Conservation (phyloP, 257 asterid genomes). For the Primulina huaijiensis region DNA sequence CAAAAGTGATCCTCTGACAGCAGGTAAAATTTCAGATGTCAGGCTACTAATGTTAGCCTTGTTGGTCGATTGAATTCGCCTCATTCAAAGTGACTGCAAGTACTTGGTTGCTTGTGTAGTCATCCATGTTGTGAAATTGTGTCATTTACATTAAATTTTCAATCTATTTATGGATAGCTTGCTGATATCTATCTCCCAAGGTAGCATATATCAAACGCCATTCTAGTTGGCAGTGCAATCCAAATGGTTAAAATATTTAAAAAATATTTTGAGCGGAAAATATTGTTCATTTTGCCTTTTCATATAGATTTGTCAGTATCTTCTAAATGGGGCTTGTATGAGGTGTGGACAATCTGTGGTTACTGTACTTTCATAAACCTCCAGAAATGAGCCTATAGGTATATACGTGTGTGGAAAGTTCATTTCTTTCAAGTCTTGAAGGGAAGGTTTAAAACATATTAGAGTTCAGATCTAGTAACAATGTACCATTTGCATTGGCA, state of each 20-base stretch:
- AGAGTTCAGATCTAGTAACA: conserved; percentile 3
- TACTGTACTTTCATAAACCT: neutral
- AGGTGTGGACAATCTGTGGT: neutral
- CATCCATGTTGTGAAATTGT: neutral
- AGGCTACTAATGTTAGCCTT: conserved; percentile 3
- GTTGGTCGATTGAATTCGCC: conserved; percentile 11
- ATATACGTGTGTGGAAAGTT: neutral
- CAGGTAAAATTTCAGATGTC: neutral
- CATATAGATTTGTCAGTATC: neutral
- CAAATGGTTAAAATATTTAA: neutral
- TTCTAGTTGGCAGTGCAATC: neutral
- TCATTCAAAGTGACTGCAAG: neutral
- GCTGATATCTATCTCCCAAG: conserved; percentile 13
- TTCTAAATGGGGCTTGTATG: neutral
- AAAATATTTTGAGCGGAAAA: no score
- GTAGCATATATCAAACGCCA: conserved; percentile 5
- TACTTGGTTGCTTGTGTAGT: neutral
- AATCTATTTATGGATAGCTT: conserved; percentile 6
- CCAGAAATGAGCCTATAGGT: neutral
- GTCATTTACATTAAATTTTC: neutral
- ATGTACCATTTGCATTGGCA: neutral
- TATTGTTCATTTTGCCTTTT: no score
- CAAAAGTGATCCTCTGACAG: neutral
- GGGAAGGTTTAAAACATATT: neutral
- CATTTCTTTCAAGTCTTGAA: neutral